A percentile compares a stretch with the other conserved stretches of the same genome.
Conservation (phyloP, 1,284 basidiomycete species). For the Pseudomicrostroma phylloplanum region DNA sequence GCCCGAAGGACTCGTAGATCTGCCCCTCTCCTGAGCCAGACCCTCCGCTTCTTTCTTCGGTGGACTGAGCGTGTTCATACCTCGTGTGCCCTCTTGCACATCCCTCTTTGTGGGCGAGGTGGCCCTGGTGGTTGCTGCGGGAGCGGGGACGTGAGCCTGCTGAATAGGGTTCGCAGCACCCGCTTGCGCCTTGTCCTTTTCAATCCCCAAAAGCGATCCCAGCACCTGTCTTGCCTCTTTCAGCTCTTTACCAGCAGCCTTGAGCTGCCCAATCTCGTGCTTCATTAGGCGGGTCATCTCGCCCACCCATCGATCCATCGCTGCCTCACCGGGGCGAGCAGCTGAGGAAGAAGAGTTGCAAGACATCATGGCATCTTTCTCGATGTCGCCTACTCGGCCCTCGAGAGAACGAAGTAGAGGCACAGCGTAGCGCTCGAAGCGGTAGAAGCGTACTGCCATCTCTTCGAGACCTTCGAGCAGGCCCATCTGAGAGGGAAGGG, state of each 20-base stretch:
- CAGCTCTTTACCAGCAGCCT: conserved; percentile 35
- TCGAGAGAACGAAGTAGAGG: conserved; percentile 45
- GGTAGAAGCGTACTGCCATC: conserved; percentile 49
- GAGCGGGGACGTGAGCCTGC: not conserved
- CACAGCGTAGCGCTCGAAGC: conserved; percentile 47
- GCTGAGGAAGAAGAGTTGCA: conserved; percentile 1
- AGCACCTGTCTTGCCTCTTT: conserved; percentile 33
- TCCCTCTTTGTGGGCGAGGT: not conserved
- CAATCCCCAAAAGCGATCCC: conserved; percentile 15
- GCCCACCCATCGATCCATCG: conserved; percentile 42
- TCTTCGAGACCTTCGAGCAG: conserved; percentile 41
- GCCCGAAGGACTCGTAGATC: conserved; percentile 23
- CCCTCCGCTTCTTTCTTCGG: conserved; percentile 4
- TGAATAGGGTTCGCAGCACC: not conserved
- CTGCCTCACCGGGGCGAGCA: conserved; percentile 11
- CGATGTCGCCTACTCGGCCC: conserved; percentile 41
- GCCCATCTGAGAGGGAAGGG: conserved; percentile 30
- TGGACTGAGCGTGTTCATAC: conserved; percentile 19
- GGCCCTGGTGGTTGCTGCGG: not conserved
- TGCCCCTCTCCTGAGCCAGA: conserved; percentile 12
- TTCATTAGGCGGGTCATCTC: conserved; percentile 47
- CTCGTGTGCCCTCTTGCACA: not conserved
- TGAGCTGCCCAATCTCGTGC: conserved; percentile 46
- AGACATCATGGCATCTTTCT: conserved; percentile 44
- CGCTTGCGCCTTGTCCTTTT: not conserved